Evolutionary conservation across 495 filamentous ascomycete genomes (phyloP), one percentile per base, ranked within the genome.

Genomic region (Clohesyomyces aquaticus): DNA sequence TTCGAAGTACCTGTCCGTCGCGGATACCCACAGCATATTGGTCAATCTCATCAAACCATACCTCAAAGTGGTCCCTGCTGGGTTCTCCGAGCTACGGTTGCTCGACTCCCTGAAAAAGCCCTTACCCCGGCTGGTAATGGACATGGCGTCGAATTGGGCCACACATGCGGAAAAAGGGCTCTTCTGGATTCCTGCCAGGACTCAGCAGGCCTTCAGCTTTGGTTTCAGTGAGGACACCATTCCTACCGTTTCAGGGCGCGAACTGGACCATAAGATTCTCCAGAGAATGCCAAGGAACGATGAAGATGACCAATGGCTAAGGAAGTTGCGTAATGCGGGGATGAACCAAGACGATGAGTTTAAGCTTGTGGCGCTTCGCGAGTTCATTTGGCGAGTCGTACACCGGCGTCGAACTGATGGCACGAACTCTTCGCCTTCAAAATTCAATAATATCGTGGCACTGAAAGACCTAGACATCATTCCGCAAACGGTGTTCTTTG

Each of bases 251-350:
- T 80, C 80, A 26, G 75, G 78, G 0, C 77, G 76, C 59, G 80
- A 78, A 48, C 63, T 78, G 71, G 68, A 78, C 72, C 54, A 70
- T 27, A 76, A 77, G 56, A 72, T 77, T 45, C 68, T 85, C 26
- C 77, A 73, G 51, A 84, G 79, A 70, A 68, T 85, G 0, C 65
- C 80, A 0, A 91, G 84, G 71, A 96, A 93, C 68, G 92, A 96
- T n/a, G 93, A 97, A 73, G 95, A 99, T 73, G 91, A 97, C 58
- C 86, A 92, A 69, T 99, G 95, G 95, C 79, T 99, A n/a, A 78
- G 78, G 19, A 85, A 89, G 52, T 76, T 99, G 28, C 83, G 91
- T 28, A 93, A 90, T 63, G 83, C 94, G 38, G 93, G 94, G 0
- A 89, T 99, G 83, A 74, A 79, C 1, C 61, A 77, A 0, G 93